phyloP scores from a whole-genome alignment of 208 protist genomes.

The Trypanosoma rangeli region DNA sequence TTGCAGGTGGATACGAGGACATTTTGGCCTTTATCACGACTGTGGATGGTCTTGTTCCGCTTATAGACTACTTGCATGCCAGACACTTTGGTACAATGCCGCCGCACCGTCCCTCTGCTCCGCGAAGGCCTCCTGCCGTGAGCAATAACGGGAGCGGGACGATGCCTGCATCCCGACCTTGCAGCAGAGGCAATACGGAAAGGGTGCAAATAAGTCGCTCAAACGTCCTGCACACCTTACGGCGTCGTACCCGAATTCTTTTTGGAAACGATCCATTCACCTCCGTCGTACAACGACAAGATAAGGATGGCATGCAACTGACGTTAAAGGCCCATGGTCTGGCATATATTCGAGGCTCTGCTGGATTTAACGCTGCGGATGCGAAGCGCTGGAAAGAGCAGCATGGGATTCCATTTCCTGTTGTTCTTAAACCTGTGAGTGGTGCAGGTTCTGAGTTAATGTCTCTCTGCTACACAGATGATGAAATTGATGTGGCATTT shows the following conservation, averaged over 20 bases:
- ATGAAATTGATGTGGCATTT: conserved; percentile 62
- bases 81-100: conserved; percentile 27
- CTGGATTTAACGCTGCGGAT: conserved; percentile 31
- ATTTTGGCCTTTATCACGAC: conserved; percentile 60
- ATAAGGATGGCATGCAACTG: conserved; percentile 68
- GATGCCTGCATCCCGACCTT: neutral
- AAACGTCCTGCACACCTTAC: neutral
- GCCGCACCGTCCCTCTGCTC: neutral
- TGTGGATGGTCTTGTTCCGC: conserved; percentile 53
- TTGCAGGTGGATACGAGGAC: conserved; percentile 51
- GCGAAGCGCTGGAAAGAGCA: conserved; percentile 29
- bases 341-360: conserved; percentile 58
- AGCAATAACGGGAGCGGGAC: neutral
- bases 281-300: conserved; percentile 51
- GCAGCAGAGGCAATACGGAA: neutral
- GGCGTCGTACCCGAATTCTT: conserved; percentile 26
- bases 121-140: neutral
- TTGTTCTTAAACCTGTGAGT: conserved; percentile 82
- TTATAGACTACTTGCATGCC: conserved; percentile 65
- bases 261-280: conserved; percentile 64
- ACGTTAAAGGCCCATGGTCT: conserved; percentile 53
- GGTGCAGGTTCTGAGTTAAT: conserved; percentile 82
- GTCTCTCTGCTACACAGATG: conserved; percentile 60
- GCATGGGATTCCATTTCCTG: conserved; percentile 57
- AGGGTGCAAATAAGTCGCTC: neutral